phyloP scores from a whole-genome alignment of 208 protist species.

The Wallacemonas rigidus region DNA sequence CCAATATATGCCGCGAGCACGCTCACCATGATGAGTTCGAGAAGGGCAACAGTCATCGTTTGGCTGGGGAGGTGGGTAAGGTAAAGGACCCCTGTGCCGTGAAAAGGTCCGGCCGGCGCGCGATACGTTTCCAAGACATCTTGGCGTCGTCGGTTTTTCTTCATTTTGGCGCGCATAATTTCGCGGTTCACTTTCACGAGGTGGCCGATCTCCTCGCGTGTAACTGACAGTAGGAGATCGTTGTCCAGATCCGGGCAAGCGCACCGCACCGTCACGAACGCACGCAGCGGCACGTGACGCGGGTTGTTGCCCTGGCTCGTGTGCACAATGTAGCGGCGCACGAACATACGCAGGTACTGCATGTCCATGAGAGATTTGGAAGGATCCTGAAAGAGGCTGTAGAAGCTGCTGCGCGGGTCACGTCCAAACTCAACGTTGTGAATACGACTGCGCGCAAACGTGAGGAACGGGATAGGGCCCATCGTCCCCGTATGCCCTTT shows the following conservation, averaged over 20 bases:
- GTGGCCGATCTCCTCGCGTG: constrained; percentile 65
- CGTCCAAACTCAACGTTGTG: constrained; percentile 70
- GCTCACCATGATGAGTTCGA: constrained; percentile 47
- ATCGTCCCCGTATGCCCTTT: constrained; percentile 31
- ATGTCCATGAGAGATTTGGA: constrained; percentile 62
- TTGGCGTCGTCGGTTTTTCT: constrained; percentile 27
- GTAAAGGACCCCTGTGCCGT: constrained; percentile 61
- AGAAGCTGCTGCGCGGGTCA: constrained; percentile 58
- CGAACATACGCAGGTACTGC: constrained; percentile 87
- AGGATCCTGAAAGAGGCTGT: constrained; percentile 64
- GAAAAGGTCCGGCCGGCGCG: constrained; percentile 47
- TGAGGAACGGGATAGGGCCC: constrained; percentile 76
- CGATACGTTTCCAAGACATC: constrained; percentile 38
- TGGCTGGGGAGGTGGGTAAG: constrained; percentile 64
- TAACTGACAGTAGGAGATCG: constrained; percentile 48
- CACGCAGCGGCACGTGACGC: constrained; percentile 52
- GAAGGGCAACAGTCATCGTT: constrained; percentile 58
- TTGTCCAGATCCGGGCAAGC: constrained; percentile 58
- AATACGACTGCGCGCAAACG: constrained; percentile 73
- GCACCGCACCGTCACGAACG: constrained; percentile 66
- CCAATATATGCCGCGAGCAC: constrained; percentile 34
- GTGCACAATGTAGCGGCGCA: constrained; percentile 79
- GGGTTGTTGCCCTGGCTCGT: constrained; percentile 76
- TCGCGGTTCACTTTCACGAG: constrained; percentile 70
- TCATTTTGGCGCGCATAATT: constrained; percentile 43